Percentiles rank a stretch among this genome's conserved stretches.
These are phyloP conservation scores for Metschnikowia shivogae DNA, from an alignment of 805 yeast genomes.

Conservation along the genomic window DNA sequence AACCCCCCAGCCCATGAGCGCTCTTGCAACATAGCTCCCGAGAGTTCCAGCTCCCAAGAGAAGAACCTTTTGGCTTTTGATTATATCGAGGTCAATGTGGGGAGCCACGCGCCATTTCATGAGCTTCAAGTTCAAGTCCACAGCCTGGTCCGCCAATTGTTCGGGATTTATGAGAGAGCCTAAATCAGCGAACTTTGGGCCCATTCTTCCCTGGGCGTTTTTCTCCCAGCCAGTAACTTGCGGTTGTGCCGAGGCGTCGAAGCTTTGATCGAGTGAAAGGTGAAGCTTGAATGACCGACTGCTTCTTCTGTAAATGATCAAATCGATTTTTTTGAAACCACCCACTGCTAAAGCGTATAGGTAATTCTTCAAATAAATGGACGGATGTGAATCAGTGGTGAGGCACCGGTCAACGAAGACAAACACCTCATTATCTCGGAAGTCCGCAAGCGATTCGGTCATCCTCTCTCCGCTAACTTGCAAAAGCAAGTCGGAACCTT, in stretches of 20 bases:
- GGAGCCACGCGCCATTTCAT: constrained; percentile 98
- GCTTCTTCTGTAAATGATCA: constrained; percentile 25
- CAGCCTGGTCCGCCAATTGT: constrained; percentile 84
- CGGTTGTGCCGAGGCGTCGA: constrained; percentile 21
- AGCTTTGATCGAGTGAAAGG: constrained; percentile 15
- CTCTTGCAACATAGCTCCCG: constrained; percentile 87
- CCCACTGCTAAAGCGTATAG: constrained; percentile 41
- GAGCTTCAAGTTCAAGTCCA: constrained; percentile 80
- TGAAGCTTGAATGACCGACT: constrained; percentile 16
- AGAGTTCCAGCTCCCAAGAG: constrained; percentile 95
- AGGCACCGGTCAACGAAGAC: constrained; percentile 33
- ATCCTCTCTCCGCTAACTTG: neutral
- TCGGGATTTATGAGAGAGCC: constrained; percentile 77
- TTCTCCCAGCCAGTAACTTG: constrained; percentile 88
- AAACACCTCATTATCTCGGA: constrained; percentile 14
- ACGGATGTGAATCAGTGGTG: constrained; percentile 31
- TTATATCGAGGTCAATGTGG: constrained; percentile 60
- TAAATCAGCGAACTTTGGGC: constrained; percentile 80
- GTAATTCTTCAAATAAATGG: constrained; percentile 57
- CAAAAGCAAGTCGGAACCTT: neutral
- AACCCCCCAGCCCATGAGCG: constrained; percentile 93
- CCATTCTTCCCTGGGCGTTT: constrained; percentile 63
- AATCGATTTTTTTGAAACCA: constrained; percentile 19
- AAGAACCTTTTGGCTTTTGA: constrained; percentile 60
- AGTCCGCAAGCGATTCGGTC: neutral